phyloP scores from a whole-genome alignment of 139 green algal genomes.

The Desmodesmus armatus region DNA sequence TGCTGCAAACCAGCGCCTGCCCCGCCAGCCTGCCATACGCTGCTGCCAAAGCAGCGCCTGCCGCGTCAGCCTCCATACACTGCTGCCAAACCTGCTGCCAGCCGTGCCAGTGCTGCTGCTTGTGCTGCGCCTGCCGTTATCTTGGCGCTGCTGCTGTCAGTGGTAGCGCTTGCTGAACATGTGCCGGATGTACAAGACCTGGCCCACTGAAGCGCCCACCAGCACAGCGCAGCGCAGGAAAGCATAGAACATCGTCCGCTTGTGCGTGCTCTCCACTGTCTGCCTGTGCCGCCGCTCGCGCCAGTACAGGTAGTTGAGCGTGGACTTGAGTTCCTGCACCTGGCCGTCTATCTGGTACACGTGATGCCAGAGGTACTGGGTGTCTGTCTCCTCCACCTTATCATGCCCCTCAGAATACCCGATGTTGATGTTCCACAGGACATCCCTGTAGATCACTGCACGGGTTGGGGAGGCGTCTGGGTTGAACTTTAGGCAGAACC shows the following conservation, averaged over 20 bases:
- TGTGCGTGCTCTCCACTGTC: constrained; percentile 66
- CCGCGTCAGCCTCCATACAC: too few species aligned
- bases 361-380: constrained; percentile 61
- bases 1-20: too few species aligned
- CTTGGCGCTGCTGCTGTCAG: too few species aligned
- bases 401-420: constrained; percentile 52
- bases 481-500: constrained; percentile 62
- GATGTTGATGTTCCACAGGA: constrained; percentile 68
- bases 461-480: constrained; percentile 20
- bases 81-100: too few species aligned
- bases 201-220: constrained; percentile 48
- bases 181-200: constrained; percentile 55
- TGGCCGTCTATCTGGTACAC: constrained; percentile 66
- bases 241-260: constrained; percentile 59
- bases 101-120: too few species aligned
- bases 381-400: constrained; percentile 65
- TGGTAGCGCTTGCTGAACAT: constrained; percentile 59
- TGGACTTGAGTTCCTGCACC: constrained; percentile 61
- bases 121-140: too few species aligned
- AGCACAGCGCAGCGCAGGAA: constrained; percentile 46
- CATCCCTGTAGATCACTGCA: constrained; percentile 26
- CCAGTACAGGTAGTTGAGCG: constrained; percentile 71
- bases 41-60: too few species aligned
- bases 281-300: constrained; percentile 63
- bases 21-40: too few species aligned